phyloP scores from a whole-genome alignment of 1,139 yeast genomes.

The Debaryomycetaceae sp. region DNA sequence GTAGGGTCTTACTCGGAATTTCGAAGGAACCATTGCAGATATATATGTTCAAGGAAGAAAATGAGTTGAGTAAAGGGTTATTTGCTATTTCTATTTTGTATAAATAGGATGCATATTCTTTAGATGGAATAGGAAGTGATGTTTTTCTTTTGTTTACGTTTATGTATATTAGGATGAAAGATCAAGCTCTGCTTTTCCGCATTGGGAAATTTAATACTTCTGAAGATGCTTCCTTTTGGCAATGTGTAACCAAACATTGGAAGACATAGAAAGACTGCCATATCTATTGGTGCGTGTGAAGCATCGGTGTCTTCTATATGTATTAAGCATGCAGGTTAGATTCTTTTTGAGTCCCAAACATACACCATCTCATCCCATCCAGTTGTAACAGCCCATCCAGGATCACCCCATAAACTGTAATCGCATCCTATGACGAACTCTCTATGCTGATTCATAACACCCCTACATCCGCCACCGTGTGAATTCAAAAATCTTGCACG shows the following conservation, averaged over 20 bases:
- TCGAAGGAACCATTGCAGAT: neutral
- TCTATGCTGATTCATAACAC: conserved; percentile 65
- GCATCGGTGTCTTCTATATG: neutral
- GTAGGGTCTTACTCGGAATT: neutral
- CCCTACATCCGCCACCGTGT: conserved; percentile 41
- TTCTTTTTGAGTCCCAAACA: conserved; percentile 72
- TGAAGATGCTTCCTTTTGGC: neutral
- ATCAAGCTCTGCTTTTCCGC: neutral
- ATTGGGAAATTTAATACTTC: conserved; percentile 5
- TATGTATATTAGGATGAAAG: neutral
- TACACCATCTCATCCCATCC: conserved; percentile 97
- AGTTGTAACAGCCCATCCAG: conserved; percentile 92
- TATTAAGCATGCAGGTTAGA: conserved; percentile 5
- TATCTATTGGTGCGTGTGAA: no score
- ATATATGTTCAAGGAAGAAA: neutral
- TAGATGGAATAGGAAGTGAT: neutral
- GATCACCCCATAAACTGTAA: conserved; percentile 95
- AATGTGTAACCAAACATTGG: neutral
- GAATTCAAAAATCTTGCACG: conserved; percentile 44
- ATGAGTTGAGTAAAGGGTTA: neutral
- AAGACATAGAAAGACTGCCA: neutral
- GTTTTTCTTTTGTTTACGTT: neutral
- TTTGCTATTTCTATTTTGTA: neutral
- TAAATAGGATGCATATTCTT: neutral
- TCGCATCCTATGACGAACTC: conserved; percentile 96